Evolutionary conservation across 805 yeast species (phyloP), one percentile per base, ranked within the genome.

Genomic region (Starmera quercuum): DNA sequence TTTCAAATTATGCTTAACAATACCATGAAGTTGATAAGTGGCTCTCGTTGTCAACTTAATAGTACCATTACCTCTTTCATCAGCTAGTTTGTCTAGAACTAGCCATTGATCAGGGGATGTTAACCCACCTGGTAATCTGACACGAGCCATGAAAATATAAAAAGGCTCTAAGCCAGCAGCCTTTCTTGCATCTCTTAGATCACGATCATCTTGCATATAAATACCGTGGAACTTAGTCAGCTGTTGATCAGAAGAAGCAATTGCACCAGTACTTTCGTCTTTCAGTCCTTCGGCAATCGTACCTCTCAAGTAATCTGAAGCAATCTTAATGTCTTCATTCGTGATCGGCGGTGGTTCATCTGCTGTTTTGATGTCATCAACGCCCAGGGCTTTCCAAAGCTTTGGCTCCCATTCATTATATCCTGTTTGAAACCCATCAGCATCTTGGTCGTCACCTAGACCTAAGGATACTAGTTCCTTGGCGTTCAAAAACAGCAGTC

Each of bases 201-300:
- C 97, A 66, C 97, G 84, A 58, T 90, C 97, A 59, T 90, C 97
- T 66, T 90, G 97, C 95, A 90, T 86, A 59, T 90, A 90, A 46
- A 87, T 86, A 63, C 97, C 97, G 60, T 90, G 97, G 75, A 90
- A 90, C 63, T 90, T 90, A 45, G 97, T 87, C 58, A 90, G 62
- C 62, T 88, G 97, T 63, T 87, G 95, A 61, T 87, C 97, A 37
- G 75, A 74, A 11, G 96, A 92, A 44, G 82, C 73, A 45, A 90
- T 83, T 12, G 95, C 88, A 43, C 97, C 96, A 8, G 97, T 90
- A 4, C 86, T 68, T 37, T 71, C 70, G 56, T 90, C 97, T 36
- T 58, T 53, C 39, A 90, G 71, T 24, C 90, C 96, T 58, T 83
- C 94, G 23, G 74, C 88, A 58, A 90, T 88, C 0, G 95, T 85